Base-by-base conservation (phyloP, 768 basidiomycete genomes). In the Mycena rebaudengoi region DNA sequence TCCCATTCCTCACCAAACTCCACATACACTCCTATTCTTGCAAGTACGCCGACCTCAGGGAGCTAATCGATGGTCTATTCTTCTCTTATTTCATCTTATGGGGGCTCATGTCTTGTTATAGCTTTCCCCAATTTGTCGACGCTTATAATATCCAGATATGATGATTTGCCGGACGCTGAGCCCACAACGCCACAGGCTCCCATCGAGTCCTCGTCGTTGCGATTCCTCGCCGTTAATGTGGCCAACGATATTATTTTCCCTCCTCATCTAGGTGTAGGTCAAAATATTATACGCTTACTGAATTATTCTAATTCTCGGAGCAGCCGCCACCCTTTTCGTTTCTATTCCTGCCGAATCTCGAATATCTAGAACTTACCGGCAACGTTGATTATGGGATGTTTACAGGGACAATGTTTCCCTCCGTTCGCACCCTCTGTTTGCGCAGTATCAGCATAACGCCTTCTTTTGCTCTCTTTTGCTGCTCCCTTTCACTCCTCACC, bases 321-420 rank as follows among this genome's bases (percentile, higher is more conserved):
- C n/a, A n/a, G 6, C 58, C 70, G 52, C 53, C 40, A 3, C 50
- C 67, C 16, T 60, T 79, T 14, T 43, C 68, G 4, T 63, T 41
- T 25, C 60, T 79, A 13, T 52, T 41, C 16, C 46, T 69, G 51
- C 67, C 69, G 13, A 76, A 78, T 37, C 68, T 80, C 13, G 72
- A 77, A 68, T 73, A 71, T 53, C 70, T 79, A 1, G 78, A 78
- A 49, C 48, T 77, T 11, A 25, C 35, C 2, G 68, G 66, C 44
- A 60, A 62, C 25, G 52, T 30, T n/a, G 66, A 68, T n/a, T 64
- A 53, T 33, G 66, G 66, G 7, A 62, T 64, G 18, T 45, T 68
- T 18, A 60, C 66, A 7, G 58, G 66, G 21, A 64, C 64, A 29
- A 14, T 35, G 4, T 61, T 45, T 18, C 49, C 66, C 16, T 40